phyloP scores from a whole-genome alignment of 164 flowering plant genomes.

The Dillenia suffruticosa region DNA sequence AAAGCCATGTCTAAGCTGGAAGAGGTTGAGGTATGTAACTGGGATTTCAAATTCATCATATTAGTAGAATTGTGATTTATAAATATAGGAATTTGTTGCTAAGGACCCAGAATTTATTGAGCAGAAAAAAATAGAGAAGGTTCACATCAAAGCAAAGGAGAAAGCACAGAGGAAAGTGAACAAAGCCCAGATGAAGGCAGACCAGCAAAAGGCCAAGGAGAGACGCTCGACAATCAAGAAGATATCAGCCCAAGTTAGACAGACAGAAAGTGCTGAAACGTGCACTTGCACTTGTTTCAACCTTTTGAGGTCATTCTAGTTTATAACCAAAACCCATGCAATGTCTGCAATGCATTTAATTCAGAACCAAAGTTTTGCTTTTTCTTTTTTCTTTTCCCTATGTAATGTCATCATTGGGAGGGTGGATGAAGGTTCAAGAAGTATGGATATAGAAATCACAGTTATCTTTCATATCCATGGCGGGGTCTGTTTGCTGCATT shows the following conservation, averaged over 20 bases:
- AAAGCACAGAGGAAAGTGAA: conserved; percentile 12
- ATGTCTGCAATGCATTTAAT: too few species aligned
- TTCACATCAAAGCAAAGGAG: conserved; percentile 5
- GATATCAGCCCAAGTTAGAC: neutral
- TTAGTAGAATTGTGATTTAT: neutral
- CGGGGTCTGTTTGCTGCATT: too few species aligned
- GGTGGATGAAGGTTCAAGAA: too few species aligned
- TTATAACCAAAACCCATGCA: too few species aligned
- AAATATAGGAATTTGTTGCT: neutral
- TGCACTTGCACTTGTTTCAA: too few species aligned
- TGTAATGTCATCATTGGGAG: too few species aligned
- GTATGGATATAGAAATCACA: too few species aligned
- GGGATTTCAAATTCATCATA: neutral
- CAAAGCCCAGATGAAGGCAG: conserved; percentile 13
- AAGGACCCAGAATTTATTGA: neutral
- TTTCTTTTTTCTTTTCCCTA: too few species aligned
- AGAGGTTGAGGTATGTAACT: conserved; percentile 17
- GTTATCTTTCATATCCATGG: too few species aligned
- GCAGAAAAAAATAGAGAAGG: conserved; percentile 23
- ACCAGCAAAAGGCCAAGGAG: conserved; percentile 11
- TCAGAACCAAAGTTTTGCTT: too few species aligned
- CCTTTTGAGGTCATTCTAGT: too few species aligned
- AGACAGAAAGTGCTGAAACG: too few species aligned
- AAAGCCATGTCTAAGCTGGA: conserved; percentile 16
- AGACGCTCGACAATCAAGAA: conserved; percentile 1